Conservation (phyloP, 2,329 filamentous ascomycete genomes). For the Trichoderma endophyticum region DNA sequence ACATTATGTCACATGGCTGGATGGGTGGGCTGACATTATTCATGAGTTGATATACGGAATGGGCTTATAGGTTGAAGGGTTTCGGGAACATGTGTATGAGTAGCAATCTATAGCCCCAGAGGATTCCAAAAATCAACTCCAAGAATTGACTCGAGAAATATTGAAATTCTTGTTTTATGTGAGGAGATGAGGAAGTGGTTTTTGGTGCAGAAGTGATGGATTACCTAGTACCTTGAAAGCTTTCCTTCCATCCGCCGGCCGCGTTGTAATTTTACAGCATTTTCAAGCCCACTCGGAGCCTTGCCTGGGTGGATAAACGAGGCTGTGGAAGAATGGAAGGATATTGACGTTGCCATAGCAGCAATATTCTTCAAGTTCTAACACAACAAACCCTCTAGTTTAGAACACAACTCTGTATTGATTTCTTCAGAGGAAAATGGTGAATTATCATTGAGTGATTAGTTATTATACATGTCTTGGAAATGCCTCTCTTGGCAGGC, state of each 20-base stretch:
- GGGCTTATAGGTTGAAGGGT: neutral
- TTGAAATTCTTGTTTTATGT: neutral
- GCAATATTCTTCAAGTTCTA: neutral
- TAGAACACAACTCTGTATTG: neutral
- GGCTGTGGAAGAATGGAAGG: neutral
- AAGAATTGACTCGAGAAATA: neutral
- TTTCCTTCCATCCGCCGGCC: too few species aligned
- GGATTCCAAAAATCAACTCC: neutral
- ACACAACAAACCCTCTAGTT: neutral
- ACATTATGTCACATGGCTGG: conserved; percentile 1
- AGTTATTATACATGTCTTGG: neutral
- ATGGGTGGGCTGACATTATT: conserved; percentile 8
- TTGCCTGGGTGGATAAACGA: neutral
- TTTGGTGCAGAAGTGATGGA: neutral
- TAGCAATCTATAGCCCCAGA: neutral
- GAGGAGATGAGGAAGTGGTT: neutral
- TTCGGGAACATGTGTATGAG: neutral
- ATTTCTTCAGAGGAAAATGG: neutral
- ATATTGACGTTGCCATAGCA: neutral
- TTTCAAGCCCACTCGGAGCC: neutral
- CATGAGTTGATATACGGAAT: neutral
- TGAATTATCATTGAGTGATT: neutral
- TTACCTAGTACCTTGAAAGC: neutral
- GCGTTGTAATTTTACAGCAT: neutral
- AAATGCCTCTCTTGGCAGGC: neutral